Conservation (phyloP, 345 rosid species). For the Aurinia saxatilis region DNA sequence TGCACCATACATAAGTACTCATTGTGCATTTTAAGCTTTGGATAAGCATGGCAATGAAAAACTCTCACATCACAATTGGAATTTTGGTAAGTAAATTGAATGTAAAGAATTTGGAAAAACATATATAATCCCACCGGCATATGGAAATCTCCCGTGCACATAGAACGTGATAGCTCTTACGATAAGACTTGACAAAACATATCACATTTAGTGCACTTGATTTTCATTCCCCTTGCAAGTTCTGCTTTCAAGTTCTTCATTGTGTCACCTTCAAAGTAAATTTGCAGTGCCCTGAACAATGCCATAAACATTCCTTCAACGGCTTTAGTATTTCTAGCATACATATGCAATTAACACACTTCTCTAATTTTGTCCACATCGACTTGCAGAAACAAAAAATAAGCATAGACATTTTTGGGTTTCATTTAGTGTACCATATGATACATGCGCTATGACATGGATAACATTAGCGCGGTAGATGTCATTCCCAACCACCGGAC, state of each 20-base stretch:
- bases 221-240: slow-evolving; percentile 66
- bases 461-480: slow-evolving; percentile 38
- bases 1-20: too few relatives aligned
- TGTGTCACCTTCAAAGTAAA: slow-evolving; percentile 49
- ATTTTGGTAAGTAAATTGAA: neutral
- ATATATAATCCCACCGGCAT: slow-evolving; percentile 82
- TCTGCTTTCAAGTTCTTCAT: slow-evolving; percentile 68
- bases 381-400: neutral
- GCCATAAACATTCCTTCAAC: slow-evolving; percentile 10
- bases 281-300: slow-evolving; percentile 86
- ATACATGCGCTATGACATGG: slow-evolving; percentile 72
- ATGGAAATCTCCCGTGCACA: slow-evolving; percentile 52
- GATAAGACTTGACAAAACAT: slow-evolving; percentile 57
- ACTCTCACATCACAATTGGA: neutral
- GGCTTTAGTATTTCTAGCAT: neutral
- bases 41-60: too few relatives aligned
- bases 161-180: slow-evolving; percentile 68
- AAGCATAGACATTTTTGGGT: neutral
- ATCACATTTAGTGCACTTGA: slow-evolving; percentile 66
- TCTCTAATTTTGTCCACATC: neutral
- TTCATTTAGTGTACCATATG: slow-evolving; percentile 55
- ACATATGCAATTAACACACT: neutral
- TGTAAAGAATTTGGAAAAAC: neutral
- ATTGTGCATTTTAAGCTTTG: too few relatives aligned
- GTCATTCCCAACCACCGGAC: slow-evolving; percentile 44